Conservation (phyloP, 257 asterid genomes). For the Eucommia ulmoides region DNA sequence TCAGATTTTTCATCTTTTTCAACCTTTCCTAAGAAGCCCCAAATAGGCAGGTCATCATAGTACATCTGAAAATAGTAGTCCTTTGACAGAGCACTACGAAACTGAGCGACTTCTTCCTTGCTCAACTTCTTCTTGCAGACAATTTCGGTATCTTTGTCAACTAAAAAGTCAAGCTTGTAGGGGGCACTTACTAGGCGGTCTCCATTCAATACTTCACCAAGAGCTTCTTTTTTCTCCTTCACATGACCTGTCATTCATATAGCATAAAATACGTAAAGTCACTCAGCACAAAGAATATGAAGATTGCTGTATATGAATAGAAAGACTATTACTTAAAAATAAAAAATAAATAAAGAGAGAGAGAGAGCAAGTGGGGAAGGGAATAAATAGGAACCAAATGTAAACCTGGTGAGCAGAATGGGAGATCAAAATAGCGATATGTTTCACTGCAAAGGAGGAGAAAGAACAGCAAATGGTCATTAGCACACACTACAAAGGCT, state of each 20-base stretch:
- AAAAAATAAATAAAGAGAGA: too few relatives aligned
- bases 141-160: constrained; percentile 21
- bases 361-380: too few relatives aligned
- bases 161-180: constrained; percentile 23
- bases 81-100: constrained; percentile 26
- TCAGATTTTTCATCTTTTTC: constrained; percentile 25
- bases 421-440: too few relatives aligned
- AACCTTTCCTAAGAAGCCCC: constrained; percentile 34
- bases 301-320: too few relatives aligned
- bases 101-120: constrained; percentile 20
- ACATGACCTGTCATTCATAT: constrained; percentile 15
- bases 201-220: constrained; percentile 35
- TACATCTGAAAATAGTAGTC: constrained; percentile 35
- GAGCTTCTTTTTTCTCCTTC: constrained; percentile 29
- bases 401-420: too few relatives aligned
- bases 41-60: constrained; percentile 28
- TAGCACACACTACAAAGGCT: too few relatives aligned
- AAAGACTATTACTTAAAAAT: too few relatives aligned
- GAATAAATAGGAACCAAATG: too few relatives aligned
- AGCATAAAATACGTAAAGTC: too few relatives aligned
- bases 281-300: too few relatives aligned
- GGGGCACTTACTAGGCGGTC: constrained; percentile 34
- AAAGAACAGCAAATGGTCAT: too few relatives aligned
- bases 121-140: constrained; percentile 28
- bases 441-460: too few relatives aligned